These are phyloP conservation scores for Vitis hybrid DNA, from an alignment of 177 flowering plant species.

Conservation along the genomic window DNA sequence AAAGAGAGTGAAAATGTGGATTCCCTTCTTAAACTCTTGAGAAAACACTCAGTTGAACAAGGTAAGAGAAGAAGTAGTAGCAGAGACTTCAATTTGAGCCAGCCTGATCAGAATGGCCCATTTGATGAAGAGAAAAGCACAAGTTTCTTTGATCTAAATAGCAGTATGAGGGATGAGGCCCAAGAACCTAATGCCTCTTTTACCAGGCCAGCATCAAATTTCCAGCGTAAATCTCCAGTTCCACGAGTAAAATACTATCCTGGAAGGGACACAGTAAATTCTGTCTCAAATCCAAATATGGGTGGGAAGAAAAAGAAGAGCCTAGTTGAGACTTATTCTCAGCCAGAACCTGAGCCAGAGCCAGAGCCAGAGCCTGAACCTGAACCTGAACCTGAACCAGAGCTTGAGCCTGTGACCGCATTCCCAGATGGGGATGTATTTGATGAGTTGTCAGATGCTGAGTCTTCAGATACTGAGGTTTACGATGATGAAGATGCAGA, in stretches of 20 bases:
- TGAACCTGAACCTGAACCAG: conserved; percentile 18
- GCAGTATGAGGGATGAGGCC: conserved; percentile 27
- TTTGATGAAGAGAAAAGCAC: conserved; percentile 38
- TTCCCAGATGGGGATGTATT: conserved; percentile 20
- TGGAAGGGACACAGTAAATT: conserved; percentile 23
- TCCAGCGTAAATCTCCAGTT: conserved; percentile 77
- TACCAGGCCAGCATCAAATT: conserved; percentile 66
- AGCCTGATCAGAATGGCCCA: conserved; percentile 30
- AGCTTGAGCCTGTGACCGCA: conserved; percentile 13
- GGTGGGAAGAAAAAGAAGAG: conserved; percentile 30
- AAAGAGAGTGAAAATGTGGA: conserved; percentile 79
- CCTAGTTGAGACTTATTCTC: conserved; percentile 20
- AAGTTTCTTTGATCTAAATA: conserved; percentile 35
- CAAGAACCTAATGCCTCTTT: conserved; percentile 33
- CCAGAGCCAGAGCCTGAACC: conserved; percentile 14
- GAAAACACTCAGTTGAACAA: conserved; percentile 79
- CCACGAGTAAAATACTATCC: conserved; percentile 53
- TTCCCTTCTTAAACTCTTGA: conserved; percentile 76
- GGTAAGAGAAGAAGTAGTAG: conserved; percentile 42
- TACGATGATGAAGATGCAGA: conserved; percentile 25
- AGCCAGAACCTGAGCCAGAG: conserved; percentile 24
- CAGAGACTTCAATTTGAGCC: conserved; percentile 37
- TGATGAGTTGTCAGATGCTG: conserved; percentile 27
- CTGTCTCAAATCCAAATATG: conserved; percentile 21
- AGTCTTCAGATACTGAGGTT: conserved; percentile 25